Base-by-base conservation (phyloP, 148 eudicot species). In the Rheum nobile region DNA sequence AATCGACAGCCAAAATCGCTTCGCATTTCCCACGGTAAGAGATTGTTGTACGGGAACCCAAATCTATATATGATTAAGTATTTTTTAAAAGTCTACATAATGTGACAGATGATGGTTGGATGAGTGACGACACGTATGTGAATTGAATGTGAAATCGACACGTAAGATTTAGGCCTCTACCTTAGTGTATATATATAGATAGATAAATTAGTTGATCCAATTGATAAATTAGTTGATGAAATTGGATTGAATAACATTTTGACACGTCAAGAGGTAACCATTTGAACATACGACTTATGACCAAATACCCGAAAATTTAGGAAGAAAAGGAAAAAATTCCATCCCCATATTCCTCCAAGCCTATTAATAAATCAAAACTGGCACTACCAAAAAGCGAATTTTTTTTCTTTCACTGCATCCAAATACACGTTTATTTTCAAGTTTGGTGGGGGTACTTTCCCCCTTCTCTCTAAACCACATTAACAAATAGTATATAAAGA, bases 391-490 rank as follows among this genome's bases (percentile, higher is more conserved):
- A 65, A 38, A 41, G 32, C 47, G 54, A 63, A 71, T 2, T 71
- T 71, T 76, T 77, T 54, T 54, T 48, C 37, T 52, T 76, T 76
- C 72, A 78, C 71, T 65, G 31, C 81, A 76, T 72, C 82, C 87
- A 82, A 80, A 82, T 79, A 78, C 76, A 42, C 43, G 12, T 78
- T 80, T 72, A 81, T 82, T 80, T 61, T 77, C 79, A 78, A 44
- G 70, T 82, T 80, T 80, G 79, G 77, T 82, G 80, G 78, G 35
- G 57, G 59, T 67, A 34, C 22, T 39, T 41, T 76, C 65, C 74
- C 75, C 77, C 50, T 34, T 65, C 61, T 39, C 52, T 71, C 37
- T 52, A 69, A 41, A 39, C 9, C 59, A 39, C 76, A 74, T 76
- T 28, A 65, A 17, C 21, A 32, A 28, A 22, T 55, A 57, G 4